Base-by-base conservation (phyloP, 2,329 filamentous ascomycete genomes). In the Metarhizium brunneum region DNA sequence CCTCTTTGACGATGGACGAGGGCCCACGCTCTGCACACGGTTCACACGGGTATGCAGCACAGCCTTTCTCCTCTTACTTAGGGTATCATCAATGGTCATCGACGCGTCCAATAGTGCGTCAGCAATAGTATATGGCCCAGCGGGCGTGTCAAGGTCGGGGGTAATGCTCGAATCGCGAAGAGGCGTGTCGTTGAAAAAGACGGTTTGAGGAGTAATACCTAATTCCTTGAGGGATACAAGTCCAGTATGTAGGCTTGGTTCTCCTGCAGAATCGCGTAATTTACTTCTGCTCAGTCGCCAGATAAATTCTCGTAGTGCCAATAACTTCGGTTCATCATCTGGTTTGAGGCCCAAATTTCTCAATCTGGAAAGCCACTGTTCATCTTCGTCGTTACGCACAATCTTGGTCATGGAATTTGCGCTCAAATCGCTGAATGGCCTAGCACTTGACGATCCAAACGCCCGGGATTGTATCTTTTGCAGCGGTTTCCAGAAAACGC, bases 91-190 rank as follows among this genome's bases (percentile, higher is more conserved):
- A 59, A 94, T 90, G 0, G 88, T 91, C 73, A 90, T 92, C 1
- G 91, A 95, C 6, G 94, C 94, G 69, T 97, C 94, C 35, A 95
- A 77, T 16, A 97, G 76, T 6, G 94, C 94, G 70, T 97, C 92
- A 3, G 89, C 84, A 61, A 97, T 94, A 0, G 91, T 95, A 62
- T 90, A 88, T 5, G 83, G 81, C 10, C 71, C 74, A 1, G 61
- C 50, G 2, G 67, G 67, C 8, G 62, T 62, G 13, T 69, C 67
- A 13, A 71, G 59, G 20, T 72, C 64, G 4, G 64, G 63, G 1
- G 62, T 54, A 6, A 64, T 59, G 57, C 67, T 76, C 56, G 70
- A 59, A 16, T 72, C 70, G 25, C 75, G 76, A 10, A 83, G 71
- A 8, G 82, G 79, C 43, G 83, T 82, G 55, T 92, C 90, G 61